Base-by-base conservation (phyloP, 2,329 filamentous ascomycete species). In the Rugonectria rugulosa region DNA sequence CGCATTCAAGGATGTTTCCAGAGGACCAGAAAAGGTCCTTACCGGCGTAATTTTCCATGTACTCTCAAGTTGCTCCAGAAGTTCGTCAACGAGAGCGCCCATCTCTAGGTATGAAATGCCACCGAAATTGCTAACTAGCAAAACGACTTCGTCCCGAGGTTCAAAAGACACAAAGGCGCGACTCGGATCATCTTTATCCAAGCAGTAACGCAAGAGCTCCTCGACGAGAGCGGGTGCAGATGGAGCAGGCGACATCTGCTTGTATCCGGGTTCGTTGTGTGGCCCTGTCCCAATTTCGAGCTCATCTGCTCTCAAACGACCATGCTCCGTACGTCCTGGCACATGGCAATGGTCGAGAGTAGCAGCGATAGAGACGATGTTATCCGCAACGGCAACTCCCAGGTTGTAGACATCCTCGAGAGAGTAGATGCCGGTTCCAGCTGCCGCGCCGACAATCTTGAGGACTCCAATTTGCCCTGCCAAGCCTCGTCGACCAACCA, bases 1-100 rank as follows among this genome's bases (percentile, higher is more conserved):
- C 1, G 87, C 88, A 61, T 91, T 90, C 59, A 91, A 72, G 60
- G 86, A 89, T n/a, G 88, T 90, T 80, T 90, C 86, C 74, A 87
- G 91, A 0, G 87, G 89, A 15, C 54, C 62, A 23, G 54, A 57
- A 6, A 60, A 53, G 11, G 66, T 38, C 3, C 63, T 43, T 10
- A 51, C 88, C 86, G 24, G 85, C 77, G 88, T 83, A 27, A 67
- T 40, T 4, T 20, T 19, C 20, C 37, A 19, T 6, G 19, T 27
- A 11, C 8, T 31, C 15, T 37, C 36, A 12, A 67, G 56, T 46
- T 64, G 59, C 11, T 60, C 47, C 10, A 62, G 40, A 2, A 64
- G 54, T 32, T 66, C 59, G 6, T 57, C 37, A 4, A 57, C 59
- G 27, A 63, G 58, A 14, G 56, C 60, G 12, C 63, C 56, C 11